phyloP scores from a whole-genome alignment of 768 basidiomycete species.

The Amanita brunnescens region DNA sequence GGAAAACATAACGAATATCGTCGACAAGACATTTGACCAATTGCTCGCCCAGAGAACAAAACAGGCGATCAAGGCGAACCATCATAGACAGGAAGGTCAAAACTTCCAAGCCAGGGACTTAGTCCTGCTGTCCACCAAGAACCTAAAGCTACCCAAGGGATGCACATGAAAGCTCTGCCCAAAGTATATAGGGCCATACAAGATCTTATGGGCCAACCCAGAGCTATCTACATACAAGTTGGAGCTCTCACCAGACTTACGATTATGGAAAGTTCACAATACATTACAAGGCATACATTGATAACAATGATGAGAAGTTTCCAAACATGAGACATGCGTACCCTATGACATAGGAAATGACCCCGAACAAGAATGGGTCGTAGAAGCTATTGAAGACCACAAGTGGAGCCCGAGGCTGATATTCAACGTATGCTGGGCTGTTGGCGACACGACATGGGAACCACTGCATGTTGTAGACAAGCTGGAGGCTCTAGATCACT shows the following conservation, averaged over 20 bases:
- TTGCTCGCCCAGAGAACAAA: background rate
- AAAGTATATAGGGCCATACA: constrained; percentile 31
- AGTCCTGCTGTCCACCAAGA: constrained; percentile 29
- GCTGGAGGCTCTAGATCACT: background rate
- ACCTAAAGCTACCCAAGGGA: constrained; percentile 25
- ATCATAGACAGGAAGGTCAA: constrained; percentile 11
- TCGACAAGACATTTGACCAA: background rate
- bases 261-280: background rate
- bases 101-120: constrained; percentile 14
- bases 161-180: constrained; percentile 26
- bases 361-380: constrained; percentile 26
- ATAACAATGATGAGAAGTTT: background rate
- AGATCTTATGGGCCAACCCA: constrained; percentile 12
- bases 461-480: background rate
- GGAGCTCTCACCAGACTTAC: background rate
- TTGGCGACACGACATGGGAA: background rate
- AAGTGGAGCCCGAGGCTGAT: background rate
- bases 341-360: background rate
- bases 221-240: background rate
- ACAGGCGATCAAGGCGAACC: constrained; percentile 19
- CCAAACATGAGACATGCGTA: background rate
- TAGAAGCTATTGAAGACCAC: constrained; percentile 12
- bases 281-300: background rate
- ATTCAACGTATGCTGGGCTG: background rate
- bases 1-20: background rate